Evolutionary conservation across 2,329 filamentous ascomycete genomes (phyloP).

Genomic region (Fusarium xylarioides): DNA sequence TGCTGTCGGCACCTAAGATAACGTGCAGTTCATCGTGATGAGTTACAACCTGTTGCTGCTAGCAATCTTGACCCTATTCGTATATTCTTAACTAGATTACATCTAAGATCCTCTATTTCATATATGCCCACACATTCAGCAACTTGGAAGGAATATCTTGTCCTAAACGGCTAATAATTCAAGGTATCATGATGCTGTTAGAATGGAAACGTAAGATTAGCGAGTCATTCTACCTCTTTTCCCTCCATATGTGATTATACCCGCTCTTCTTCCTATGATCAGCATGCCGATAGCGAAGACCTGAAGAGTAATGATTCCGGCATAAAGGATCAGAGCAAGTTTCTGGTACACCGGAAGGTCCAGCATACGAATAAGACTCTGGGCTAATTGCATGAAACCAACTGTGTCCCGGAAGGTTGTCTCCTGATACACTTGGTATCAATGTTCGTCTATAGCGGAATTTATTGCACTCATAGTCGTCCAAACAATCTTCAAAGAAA

Average conservation of each 20-base stretch:
- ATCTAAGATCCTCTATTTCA: neutral
- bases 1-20: neutral
- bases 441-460: neutral
- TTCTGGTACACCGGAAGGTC: neutral
- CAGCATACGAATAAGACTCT: neutral
- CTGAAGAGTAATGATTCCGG: neutral
- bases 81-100: neutral
- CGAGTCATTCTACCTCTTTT: neutral
- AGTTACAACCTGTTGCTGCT: rapidly evolving
- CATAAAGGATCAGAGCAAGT: neutral
- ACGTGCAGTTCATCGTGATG: rapidly evolving
- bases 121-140: neutral
- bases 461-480: neutral
- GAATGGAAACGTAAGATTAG: neutral
- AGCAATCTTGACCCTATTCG: rapidly evolving
- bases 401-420: rapidly evolving
- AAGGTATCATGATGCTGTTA: neutral
- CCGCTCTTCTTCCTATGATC: rapidly evolving
- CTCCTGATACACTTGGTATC: rapidly evolving
- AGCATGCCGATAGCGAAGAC: rapidly evolving
- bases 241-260: rapidly evolving
- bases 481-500: rapidly evolving
- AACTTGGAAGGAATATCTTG: neutral
- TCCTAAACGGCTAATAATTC: neutral
- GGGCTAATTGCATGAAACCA: neutral